Evolutionary conservation across 148 eudicot genomes (phyloP).

Genomic region (Amaranthus cruentus): DNA sequence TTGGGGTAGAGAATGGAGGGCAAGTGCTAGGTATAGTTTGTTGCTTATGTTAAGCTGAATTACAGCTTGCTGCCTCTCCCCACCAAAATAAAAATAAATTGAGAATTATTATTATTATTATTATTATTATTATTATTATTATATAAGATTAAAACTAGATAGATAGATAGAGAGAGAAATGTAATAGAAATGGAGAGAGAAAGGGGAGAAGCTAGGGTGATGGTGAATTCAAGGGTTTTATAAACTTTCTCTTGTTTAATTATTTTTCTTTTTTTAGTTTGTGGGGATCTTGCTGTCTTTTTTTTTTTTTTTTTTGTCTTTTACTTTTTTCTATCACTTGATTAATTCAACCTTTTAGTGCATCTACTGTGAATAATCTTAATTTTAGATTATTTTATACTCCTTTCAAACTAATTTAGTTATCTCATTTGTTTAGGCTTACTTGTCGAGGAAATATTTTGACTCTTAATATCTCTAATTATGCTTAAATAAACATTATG

Average conservation of each 20-base stretch:
- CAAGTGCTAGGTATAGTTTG: too few species aligned
- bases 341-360: too few species aligned
- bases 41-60: neutral
- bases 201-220: slow-evolving; percentile 22
- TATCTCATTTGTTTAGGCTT: too few species aligned
- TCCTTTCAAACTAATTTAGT: too few species aligned
- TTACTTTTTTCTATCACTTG: neutral
- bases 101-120: neutral
- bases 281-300: slow-evolving; percentile 77
- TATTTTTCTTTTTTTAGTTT: slow-evolving; percentile 32
- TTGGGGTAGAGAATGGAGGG: too few species aligned
- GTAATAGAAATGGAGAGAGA: neutral
- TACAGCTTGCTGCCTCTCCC: slow-evolving; percentile 31
- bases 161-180: neutral
- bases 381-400: too few species aligned
- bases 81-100: slow-evolving; percentile 8
- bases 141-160: neutral
- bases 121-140: neutral
- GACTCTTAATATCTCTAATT: too few species aligned
- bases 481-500: too few species aligned
- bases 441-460: too few species aligned
- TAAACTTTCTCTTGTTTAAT: slow-evolving; percentile 40
- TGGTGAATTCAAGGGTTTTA: slow-evolving; percentile 89
- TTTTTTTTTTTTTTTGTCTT: neutral
- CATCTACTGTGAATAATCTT: too few species aligned